Evolutionary conservation across 371 early-diverging fungal genomes (phyloP), one percentile per base, ranked within the genome.

Genomic region (Amoeboaphelidium protococcarum): DNA sequence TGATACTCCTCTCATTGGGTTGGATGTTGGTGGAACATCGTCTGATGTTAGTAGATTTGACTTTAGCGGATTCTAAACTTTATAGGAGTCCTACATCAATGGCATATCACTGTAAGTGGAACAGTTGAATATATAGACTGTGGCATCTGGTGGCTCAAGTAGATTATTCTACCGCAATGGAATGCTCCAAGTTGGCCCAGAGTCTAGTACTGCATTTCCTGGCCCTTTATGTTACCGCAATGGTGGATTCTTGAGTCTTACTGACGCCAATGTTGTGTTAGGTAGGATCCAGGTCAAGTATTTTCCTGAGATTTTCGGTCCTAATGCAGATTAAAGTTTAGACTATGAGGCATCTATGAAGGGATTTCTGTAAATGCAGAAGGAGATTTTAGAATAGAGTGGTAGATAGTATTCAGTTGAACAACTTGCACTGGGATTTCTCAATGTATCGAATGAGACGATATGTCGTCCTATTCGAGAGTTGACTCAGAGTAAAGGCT

Each of bases 121-220:
- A 27, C 92, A 91, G 57, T 62, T 95, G 45, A 88, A 90, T 50
- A 95, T 95, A 49, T 73, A 81, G 56, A 95, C 95, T 0, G 81
- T 75, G 0, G 92, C 92, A 10, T 92, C 95, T 3, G 95, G 95
- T 27, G 95, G 95, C 26, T 89, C 89, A 1, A 87, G 88, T n/a
- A 73, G 78, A 48, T 62, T 91, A 27, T 81, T 83, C 56, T 91
- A 80, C 61, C 67, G 80, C 31, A 87, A 85, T 53, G 91, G 91
- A 13, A 73, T 90, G 66, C 85, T 90, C 66, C 74, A 71, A 2
- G 92, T 90, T 2, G 95, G 91, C 4, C 65, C 64, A 13, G 64
- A 77, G 66, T 84, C 85, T 57, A 90, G 86, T 1, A 79, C 86
- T 40, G 89, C 90, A 16, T 79, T 86, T 56, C 95, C 95, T 0